Conservation (phyloP, 148 eudicot genomes). For the Fagopyrum esculentum region DNA sequence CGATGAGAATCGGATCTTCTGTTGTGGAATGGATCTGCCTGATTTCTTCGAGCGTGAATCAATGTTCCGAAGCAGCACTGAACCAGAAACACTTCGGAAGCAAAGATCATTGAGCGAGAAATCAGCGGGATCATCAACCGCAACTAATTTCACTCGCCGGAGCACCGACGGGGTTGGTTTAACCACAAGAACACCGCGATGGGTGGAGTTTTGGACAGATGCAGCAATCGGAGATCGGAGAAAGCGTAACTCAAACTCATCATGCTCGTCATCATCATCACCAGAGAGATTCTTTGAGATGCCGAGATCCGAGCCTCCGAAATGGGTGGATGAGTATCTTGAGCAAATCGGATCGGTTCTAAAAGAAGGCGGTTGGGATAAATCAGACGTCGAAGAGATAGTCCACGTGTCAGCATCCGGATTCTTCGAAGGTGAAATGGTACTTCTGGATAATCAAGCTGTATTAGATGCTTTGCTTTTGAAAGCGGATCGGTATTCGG, state of each 20-base stretch:
- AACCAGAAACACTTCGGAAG: constrained; percentile 18
- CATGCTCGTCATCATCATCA: constrained; percentile 34
- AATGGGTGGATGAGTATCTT: constrained; percentile 70
- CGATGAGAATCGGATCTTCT: constrained; percentile 72
- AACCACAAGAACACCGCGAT: constrained; percentile 32
- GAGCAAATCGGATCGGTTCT: constrained; percentile 68
- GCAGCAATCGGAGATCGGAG: constrained; percentile 44
- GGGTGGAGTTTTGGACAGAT: constrained; percentile 75
- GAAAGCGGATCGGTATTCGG: constrained; percentile 80
- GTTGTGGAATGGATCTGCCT: constrained; percentile 70
- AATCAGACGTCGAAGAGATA: constrained; percentile 74
- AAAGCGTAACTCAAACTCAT: constrained; percentile 53
- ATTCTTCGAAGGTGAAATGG: constrained; percentile 71
- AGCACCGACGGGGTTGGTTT: constrained; percentile 17
- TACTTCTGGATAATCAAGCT: constrained; percentile 64
- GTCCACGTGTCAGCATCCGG: constrained; percentile 75
- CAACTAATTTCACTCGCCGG: constrained; percentile 21
- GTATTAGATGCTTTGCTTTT: constrained; percentile 66
- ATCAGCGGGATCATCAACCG: constrained; percentile 10
- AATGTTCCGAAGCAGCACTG: constrained; percentile 11
- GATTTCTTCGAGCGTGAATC: constrained; percentile 77
- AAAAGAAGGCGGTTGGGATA: constrained; percentile 76
- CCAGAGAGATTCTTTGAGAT: constrained; percentile 63
- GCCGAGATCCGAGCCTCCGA: constrained; percentile 39
- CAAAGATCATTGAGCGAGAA: constrained; percentile 31